These are phyloP conservation scores for Gyromitra esculenta DNA, from an alignment of 2,329 filamentous ascomycete species.

Conservation along the genomic window DNA sequence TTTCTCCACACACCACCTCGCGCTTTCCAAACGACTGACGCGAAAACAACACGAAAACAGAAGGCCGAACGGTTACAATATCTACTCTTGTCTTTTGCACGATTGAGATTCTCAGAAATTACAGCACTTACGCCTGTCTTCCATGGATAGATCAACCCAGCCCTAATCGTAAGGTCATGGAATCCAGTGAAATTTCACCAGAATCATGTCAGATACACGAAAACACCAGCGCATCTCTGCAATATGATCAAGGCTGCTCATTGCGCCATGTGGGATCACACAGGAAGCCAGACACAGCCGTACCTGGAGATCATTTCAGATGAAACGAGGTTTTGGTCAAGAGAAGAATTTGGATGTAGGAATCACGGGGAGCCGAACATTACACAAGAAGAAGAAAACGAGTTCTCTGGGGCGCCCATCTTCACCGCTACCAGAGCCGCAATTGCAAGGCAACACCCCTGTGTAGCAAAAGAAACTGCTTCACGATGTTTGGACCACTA, in stretches of 20 bases:
- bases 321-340: constrained; percentile 7
- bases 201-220: not conserved
- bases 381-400: not conserved
- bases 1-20: constrained; percentile 25
- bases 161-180: constrained; percentile 10
- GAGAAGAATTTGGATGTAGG: not conserved
- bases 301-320: constrained; percentile 11
- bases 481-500: not conserved
- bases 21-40: constrained; percentile 2
- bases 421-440: constrained; percentile 9
- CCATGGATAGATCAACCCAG: constrained; percentile 3
- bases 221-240: constrained; percentile 19
- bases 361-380: not conserved
- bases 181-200: constrained; percentile 1
- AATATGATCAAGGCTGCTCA: not conserved
- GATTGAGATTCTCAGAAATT: not conserved
- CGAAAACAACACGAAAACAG: not conserved
- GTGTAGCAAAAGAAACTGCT: not conserved
- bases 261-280: not conserved
- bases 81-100: constrained; percentile 25
- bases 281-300: not conserved
- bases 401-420: not conserved
- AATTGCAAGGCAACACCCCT: not conserved
- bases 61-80: constrained; percentile 11
- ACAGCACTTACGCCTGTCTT: not conserved